Conservation (phyloP, 2,329 filamentous ascomycete species). For the Xylariales sp. region DNA sequence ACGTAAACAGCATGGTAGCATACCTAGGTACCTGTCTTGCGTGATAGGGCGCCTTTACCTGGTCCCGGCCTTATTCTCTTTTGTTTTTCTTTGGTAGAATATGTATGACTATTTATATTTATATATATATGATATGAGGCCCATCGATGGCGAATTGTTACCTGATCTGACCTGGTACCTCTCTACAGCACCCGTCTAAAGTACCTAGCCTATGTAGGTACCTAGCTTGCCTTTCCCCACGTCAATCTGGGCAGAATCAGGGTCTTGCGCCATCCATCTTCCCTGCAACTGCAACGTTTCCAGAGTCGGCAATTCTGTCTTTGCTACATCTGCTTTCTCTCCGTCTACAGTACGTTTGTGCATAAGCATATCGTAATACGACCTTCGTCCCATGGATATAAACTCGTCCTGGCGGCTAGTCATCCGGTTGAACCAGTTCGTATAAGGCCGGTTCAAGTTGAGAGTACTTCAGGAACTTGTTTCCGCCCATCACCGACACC, state of each 20-base stretch:
- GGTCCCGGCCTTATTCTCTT: neutral
- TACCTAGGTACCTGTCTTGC: neutral
- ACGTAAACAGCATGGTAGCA: neutral
- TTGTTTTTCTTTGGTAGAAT: neutral
- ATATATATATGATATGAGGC: no score
- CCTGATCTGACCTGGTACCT: conserved; percentile 19
- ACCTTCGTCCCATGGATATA: conserved; percentile 9
- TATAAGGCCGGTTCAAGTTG: neutral
- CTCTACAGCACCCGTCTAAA: no score
- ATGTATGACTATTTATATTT: no score
- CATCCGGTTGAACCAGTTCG: neutral
- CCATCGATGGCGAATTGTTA: neutral
- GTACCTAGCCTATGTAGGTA: no score
- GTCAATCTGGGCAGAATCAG: conserved; percentile 9
- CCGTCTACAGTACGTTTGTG: conserved; percentile 5
- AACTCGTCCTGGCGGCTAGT: neutral
- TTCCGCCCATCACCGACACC: neutral
- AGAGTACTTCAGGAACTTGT: neutral
- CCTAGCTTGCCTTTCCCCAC: conserved; percentile 11
- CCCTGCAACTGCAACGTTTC: conserved; percentile 48
- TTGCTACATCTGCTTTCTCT: conserved; percentile 15
- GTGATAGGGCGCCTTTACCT: neutral
- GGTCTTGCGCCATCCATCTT: conserved; percentile 24
- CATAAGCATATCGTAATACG: conserved; percentile 9
- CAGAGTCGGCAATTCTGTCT: conserved; percentile 46